Evolutionary conservation across 169 alveolate genomes (phyloP).

Genomic region (Theileria parva): DNA sequence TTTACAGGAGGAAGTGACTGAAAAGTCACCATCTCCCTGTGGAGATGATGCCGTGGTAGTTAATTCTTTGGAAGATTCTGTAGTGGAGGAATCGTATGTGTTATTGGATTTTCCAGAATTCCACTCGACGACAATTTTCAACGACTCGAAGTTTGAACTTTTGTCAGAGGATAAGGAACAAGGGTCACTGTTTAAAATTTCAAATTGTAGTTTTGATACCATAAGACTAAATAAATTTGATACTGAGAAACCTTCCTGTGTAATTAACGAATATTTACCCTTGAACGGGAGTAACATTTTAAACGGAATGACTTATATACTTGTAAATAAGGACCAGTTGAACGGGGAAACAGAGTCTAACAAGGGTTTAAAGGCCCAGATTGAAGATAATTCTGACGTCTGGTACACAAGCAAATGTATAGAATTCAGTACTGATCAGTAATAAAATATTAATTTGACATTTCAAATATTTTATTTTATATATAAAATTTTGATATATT

Average conservation of each 20-base stretch:
- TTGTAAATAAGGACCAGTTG: constrained; percentile 24
- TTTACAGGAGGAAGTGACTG: not conserved
- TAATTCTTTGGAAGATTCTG: constrained; percentile 11
- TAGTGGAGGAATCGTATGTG: constrained; percentile 53
- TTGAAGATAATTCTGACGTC: not conserved
- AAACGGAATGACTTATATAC: constrained; percentile 45
- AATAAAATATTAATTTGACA: not conserved
- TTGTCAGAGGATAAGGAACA: constrained; percentile 6
- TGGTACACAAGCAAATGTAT: constrained; percentile 45
- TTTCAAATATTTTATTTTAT: not conserved
- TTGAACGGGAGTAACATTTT: constrained; percentile 34
- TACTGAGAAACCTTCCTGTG: constrained; percentile 34
- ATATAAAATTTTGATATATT: too few species aligned
- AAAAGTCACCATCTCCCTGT: not conserved
- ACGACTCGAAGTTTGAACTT: constrained; percentile 35
- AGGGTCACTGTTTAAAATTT: constrained; percentile 23
- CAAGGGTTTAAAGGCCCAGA: not conserved
- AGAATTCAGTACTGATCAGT: constrained; percentile 33
- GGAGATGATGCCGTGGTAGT: not conserved
- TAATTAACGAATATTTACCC: constrained; percentile 45
- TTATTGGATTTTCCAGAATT: constrained; percentile 62
- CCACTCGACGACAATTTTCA: constrained; percentile 53
- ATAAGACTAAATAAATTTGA: constrained; percentile 23
- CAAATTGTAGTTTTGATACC: constrained; percentile 38
- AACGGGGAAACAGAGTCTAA: not conserved